Conservation (phyloP, 2,329 filamentous ascomycete species). For the Raffaelea arxii region DNA sequence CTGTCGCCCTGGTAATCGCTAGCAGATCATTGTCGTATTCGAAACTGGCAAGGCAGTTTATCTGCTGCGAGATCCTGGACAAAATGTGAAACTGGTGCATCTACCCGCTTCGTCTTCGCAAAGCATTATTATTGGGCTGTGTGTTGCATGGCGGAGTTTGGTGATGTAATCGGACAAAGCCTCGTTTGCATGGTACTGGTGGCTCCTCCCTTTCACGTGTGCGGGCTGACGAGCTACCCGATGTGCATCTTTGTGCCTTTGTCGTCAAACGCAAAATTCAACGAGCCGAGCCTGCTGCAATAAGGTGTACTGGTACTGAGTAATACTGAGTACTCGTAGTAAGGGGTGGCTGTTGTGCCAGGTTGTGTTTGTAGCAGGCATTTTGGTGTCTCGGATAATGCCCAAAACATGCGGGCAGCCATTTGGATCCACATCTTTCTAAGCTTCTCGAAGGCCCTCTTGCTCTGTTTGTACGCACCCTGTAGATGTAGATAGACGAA, state of each 20-base stretch:
- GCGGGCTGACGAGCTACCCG: too few species aligned
- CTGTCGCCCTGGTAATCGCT: not conserved
- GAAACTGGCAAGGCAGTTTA: constrained; percentile 18
- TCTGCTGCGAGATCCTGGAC: constrained; percentile 14
- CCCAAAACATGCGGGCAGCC: too few species aligned
- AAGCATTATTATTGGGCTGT: not conserved
- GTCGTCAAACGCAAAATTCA: not conserved
- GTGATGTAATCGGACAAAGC: not conserved
- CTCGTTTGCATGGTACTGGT: not conserved
- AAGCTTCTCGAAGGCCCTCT: too few species aligned
- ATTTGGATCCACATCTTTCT: too few species aligned
- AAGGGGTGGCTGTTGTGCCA: too few species aligned
- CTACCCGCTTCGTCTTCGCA: constrained; percentile 8
- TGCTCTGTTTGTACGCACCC: too few species aligned
- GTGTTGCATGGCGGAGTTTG: not conserved
- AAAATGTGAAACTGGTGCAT: constrained; percentile 22
- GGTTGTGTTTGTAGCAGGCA: too few species aligned
- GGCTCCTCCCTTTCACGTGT: not conserved
- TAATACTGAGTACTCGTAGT: too few species aligned
- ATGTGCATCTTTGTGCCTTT: not conserved
- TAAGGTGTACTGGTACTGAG: too few species aligned
- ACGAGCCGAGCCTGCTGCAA: not conserved
- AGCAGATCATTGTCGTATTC: constrained; percentile 19
- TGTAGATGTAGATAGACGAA: too few species aligned
- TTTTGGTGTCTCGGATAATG: too few species aligned